Percentiles rank a stretch among this genome's conserved stretches.
phyloP scores from a whole-genome alignment of 2,329 filamentous ascomycete species.

The Zymoseptoria pseudotritici region DNA sequence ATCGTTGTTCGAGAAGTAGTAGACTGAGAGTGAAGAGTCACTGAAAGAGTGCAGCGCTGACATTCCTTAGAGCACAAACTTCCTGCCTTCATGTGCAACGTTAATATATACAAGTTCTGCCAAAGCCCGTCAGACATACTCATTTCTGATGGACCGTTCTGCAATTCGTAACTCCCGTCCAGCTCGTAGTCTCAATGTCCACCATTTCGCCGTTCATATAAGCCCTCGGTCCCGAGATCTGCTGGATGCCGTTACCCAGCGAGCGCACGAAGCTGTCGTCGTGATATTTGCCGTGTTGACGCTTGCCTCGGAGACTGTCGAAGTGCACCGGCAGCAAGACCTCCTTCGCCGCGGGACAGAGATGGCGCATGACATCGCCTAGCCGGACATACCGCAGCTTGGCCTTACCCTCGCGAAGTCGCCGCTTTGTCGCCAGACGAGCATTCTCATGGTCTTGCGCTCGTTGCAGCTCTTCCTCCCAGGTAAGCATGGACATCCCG shows the following conservation, averaged over 20 bases:
- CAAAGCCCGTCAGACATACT: background rate
- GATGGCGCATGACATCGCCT: conserved; percentile 12
- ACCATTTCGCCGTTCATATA: background rate
- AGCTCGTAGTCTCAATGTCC: background rate
- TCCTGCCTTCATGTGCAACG: background rate
- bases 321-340: conserved; percentile 13
- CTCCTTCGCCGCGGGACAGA: conserved; percentile 7
- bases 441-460: conserved; percentile 6
- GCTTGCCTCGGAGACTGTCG: conserved; percentile 5
- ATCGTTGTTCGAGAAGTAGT: no score
- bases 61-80: no score
- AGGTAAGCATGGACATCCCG: conserved; percentile 6
- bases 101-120: background rate
- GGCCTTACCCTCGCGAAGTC: conserved; percentile 10
- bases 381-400: conserved; percentile 16
- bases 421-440: conserved; percentile 6
- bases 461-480: conserved; percentile 8
- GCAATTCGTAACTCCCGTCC: background rate
- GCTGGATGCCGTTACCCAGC: background rate
- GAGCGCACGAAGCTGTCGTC: conserved; percentile 6
- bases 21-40: no score
- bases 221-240: background rate
- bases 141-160: background rate
- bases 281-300: conserved; percentile 1
- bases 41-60: background rate